Conservation (phyloP, 169 alveolate species). For the Plasmodium vivax region DNA sequence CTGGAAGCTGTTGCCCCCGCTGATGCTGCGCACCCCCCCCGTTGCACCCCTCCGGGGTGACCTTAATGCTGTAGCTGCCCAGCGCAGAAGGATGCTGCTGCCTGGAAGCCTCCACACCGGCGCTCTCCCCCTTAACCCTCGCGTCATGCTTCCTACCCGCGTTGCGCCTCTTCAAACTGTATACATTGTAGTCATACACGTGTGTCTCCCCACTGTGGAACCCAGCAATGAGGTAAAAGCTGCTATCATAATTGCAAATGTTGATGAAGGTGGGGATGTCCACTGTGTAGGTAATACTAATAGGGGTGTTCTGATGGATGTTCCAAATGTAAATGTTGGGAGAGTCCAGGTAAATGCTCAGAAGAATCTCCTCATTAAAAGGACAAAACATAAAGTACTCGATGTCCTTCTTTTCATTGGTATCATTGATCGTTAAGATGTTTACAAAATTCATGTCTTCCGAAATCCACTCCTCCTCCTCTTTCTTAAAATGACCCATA, state of each 20-base stretch:
- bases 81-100: not conserved
- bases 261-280: constrained; percentile 51
- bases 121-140: not conserved
- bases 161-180: constrained; percentile 12
- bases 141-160: constrained; percentile 1
- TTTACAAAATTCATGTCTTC: constrained; percentile 60
- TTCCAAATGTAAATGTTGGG: constrained; percentile 65
- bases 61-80: not conserved
- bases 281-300: constrained; percentile 23
- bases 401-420: constrained; percentile 30
- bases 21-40: not conserved
- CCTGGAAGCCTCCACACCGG: not conserved
- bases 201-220: constrained; percentile 10
- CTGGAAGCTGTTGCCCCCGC: not conserved
- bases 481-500: not conserved
- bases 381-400: constrained; percentile 71
- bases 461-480: constrained; percentile 5
- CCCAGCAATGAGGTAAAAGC: constrained; percentile 45
- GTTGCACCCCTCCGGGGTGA: not conserved
- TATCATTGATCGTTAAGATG: constrained; percentile 28
- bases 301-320: constrained; percentile 35
- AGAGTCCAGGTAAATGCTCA: constrained; percentile 46
- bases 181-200: constrained; percentile 51
- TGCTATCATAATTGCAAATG: constrained; percentile 47
- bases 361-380: constrained; percentile 36